phyloP scores from a whole-genome alignment of 2,329 filamentous ascomycete species.

The Volutella citrinella region DNA sequence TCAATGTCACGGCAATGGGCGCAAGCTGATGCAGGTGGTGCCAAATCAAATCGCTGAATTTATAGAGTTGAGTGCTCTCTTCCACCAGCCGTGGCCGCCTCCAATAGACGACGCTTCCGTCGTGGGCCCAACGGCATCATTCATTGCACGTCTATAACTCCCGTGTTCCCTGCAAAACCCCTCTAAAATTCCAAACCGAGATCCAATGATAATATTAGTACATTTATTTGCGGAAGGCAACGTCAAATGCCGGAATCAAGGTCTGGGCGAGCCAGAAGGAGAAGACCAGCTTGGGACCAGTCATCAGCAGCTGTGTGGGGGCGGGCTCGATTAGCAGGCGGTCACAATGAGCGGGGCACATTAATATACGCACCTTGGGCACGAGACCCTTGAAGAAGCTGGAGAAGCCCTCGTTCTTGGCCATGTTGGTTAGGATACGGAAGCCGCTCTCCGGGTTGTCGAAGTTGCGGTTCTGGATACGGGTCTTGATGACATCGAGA shows the following conservation, averaged over 20 bases:
- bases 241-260: conserved; percentile 86
- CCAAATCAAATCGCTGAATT: conserved; percentile 29
- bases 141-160: conserved; percentile 8
- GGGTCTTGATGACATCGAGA: conserved; percentile 95
- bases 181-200: too few species aligned
- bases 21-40: neutral
- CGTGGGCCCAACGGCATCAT: conserved; percentile 20
- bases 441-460: conserved; percentile 95
- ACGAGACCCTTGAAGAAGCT: conserved; percentile 98
- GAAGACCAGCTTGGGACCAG: conserved; percentile 97
- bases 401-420: conserved; percentile 77
- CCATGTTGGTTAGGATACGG: conserved; percentile 89
- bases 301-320: conserved; percentile 77
- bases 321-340: conserved; percentile 18
- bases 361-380: conserved; percentile 72
- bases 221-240: conserved; percentile 34
- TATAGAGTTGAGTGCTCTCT: conserved; percentile 26
- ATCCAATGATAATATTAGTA: too few species aligned
- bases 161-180: neutral
- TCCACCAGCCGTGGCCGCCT: conserved; percentile 14
- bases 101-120: conserved; percentile 20
- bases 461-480: conserved; percentile 98
- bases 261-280: conserved; percentile 99
- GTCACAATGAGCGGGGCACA: too few species aligned
- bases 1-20: conserved; percentile 24